A percentile compares a stretch with the other conserved stretches of the same genome.
Conservation (phyloP, 2,329 filamentous ascomycete genomes). For the Magnaporthiopsis poae region DNA sequence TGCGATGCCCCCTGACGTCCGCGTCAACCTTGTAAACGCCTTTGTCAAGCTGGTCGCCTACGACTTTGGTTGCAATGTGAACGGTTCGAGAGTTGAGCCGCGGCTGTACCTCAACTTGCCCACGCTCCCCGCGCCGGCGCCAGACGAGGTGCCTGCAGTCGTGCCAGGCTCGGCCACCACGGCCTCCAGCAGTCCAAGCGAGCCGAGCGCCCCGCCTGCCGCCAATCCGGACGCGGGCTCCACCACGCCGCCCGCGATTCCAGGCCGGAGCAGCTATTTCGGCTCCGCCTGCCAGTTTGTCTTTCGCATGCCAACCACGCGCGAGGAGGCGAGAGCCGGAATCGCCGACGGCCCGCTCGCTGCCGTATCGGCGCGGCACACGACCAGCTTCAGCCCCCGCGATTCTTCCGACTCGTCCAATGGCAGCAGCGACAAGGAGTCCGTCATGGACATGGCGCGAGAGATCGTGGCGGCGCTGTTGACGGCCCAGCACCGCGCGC, state of each 20-base stretch:
- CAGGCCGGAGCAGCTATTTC: constrained; percentile 39
- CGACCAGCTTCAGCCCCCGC: constrained; percentile 35
- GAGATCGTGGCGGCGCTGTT: constrained; percentile 52
- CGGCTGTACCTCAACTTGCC: constrained; percentile 42
- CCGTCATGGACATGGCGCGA: constrained; percentile 50
- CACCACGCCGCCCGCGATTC: not conserved
- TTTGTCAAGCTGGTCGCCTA: constrained; percentile 57
- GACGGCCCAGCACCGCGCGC: constrained; percentile 53
- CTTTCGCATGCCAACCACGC: constrained; percentile 49
- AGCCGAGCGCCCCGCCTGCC: not conserved
- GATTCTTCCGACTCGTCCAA: not conserved
- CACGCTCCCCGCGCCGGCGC: constrained; percentile 15
- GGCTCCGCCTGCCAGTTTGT: constrained; percentile 50
- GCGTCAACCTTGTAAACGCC: constrained; percentile 45
- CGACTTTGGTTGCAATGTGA: constrained; percentile 55
- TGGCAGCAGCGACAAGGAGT: constrained; percentile 31
- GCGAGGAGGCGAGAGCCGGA: constrained; percentile 49
- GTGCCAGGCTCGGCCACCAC: not conserved
- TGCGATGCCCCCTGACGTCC: constrained; percentile 49
- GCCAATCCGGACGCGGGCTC: not conserved
- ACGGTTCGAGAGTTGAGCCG: constrained; percentile 46
- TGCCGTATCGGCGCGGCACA: constrained; percentile 48
- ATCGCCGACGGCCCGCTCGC: constrained; percentile 53
- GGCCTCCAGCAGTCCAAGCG: not conserved
- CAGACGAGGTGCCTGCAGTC: not conserved